phyloP scores from a whole-genome alignment of 1,284 basidiomycete species.

The Vanrija sp. region DNA sequence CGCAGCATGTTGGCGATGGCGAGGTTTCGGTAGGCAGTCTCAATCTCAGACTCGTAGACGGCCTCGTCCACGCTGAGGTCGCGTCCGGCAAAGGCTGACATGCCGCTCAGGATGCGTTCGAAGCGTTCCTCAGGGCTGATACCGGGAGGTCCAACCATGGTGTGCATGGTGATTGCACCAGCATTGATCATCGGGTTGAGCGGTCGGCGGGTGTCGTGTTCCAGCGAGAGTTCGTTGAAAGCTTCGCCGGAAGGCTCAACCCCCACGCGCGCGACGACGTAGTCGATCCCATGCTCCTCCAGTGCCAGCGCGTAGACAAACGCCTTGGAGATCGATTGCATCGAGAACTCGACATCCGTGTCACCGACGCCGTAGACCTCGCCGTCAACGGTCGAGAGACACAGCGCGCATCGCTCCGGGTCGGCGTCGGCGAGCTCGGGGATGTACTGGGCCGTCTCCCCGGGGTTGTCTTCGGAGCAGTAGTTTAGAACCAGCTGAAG shows the following conservation, averaged over 20 bases:
- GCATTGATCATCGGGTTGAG: background rate
- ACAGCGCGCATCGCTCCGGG: background rate
- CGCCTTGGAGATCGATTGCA: background rate
- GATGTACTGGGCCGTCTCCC: background rate
- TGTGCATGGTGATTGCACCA: background rate
- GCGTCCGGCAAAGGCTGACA: background rate
- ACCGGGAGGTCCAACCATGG: background rate
- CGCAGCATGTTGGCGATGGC: background rate
- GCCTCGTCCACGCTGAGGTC: background rate
- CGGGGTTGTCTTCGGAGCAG: background rate
- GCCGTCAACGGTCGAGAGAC: background rate
- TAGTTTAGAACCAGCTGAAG: conserved; percentile 1
- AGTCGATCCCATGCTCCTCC: background rate
- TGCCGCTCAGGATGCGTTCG: background rate
- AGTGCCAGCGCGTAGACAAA: background rate
- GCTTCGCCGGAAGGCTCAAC: background rate
- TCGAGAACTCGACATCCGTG: background rate
- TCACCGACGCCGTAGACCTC: background rate
- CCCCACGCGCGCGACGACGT: background rate
- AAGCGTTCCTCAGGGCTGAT: background rate
- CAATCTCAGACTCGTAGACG: background rate
- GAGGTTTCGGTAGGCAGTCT: background rate
- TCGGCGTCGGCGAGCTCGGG: background rate
- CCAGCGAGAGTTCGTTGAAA: background rate
- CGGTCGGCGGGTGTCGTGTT: background rate